Conservation (phyloP, 345 rosid species). For the Diplotaxis tenuifolia region DNA sequence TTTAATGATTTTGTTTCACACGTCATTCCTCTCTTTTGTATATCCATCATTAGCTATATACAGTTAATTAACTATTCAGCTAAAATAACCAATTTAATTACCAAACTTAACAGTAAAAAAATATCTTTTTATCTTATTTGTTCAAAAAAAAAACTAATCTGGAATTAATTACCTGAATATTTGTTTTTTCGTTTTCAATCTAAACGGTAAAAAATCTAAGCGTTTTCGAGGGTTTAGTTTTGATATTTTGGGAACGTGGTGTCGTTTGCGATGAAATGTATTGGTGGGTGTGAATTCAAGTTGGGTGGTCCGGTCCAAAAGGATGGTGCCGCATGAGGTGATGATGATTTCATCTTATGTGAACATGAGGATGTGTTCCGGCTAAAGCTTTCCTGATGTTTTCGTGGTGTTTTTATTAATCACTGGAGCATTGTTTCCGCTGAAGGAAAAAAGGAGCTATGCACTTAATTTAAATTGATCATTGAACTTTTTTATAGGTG, state of each 20-base stretch:
- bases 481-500: background rate
- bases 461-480: background rate
- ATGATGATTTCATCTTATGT: constrained; percentile 25
- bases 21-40: background rate
- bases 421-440: background rate
- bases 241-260: background rate
- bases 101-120: no score
- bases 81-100: background rate
- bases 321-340: constrained; percentile 21
- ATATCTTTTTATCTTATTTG: no score
- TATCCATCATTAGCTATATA: background rate
- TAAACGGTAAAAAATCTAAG: background rate
- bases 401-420: background rate
- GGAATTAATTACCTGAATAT: background rate
- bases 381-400: background rate
- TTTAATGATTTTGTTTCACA: constrained; percentile 13
- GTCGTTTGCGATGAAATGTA: background rate
- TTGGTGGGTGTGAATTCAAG: constrained; percentile 5
- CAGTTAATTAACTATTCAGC: background rate
- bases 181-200: background rate
- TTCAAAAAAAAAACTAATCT: background rate
- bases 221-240: background rate
- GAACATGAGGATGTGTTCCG: constrained; percentile 8
- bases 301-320: constrained; percentile 33
- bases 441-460: constrained; percentile 10